A percentile compares a stretch with the other conserved stretches of the same genome.
These are phyloP conservation scores for Diaporthe sp. DNA, from an alignment of 2,329 filamentous ascomycete species.

Conservation along the genomic window DNA sequence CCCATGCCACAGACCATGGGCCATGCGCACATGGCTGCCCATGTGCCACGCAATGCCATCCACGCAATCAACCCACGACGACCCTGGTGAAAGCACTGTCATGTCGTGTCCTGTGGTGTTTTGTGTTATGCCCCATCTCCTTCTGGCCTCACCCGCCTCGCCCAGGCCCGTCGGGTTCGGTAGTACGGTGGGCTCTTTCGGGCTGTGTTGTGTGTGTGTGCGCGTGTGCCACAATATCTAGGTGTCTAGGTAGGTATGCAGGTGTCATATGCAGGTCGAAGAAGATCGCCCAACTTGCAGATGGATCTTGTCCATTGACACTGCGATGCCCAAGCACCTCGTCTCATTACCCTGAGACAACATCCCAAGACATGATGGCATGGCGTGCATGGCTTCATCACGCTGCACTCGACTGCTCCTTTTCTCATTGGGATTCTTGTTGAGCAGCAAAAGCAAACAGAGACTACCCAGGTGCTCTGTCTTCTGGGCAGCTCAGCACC, in stretches of 20 bases:
- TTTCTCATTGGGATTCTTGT: not conserved
- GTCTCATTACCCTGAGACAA: conserved; percentile 29
- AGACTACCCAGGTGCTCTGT: not conserved
- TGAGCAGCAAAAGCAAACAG: not conserved
- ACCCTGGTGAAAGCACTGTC: not conserved
- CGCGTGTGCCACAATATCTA: not conserved
- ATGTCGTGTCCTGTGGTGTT: not conserved
- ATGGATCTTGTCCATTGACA: not conserved
- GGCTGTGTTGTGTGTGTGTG: not conserved
- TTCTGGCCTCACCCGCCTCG: too few relatives aligned
- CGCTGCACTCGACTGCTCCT: not conserved
- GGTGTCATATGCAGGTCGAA: conserved; percentile 20
- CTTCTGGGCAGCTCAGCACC: not conserved
- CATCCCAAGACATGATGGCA: not conserved
- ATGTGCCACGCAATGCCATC: conserved; percentile 15
- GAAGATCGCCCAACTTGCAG: conserved; percentile 8
- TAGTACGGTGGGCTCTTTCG: not conserved
- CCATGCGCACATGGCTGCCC: not conserved
- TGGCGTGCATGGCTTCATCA: not conserved
- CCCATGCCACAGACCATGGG: not conserved
- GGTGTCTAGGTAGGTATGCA: not conserved
- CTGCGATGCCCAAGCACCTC: not conserved
- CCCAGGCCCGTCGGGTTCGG: too few relatives aligned
- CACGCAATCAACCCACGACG: conserved; percentile 19
- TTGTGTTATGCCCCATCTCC: not conserved